Base-by-base conservation (phyloP, 1,284 basidiomycete species). In the Fistulina hepatica region DNA sequence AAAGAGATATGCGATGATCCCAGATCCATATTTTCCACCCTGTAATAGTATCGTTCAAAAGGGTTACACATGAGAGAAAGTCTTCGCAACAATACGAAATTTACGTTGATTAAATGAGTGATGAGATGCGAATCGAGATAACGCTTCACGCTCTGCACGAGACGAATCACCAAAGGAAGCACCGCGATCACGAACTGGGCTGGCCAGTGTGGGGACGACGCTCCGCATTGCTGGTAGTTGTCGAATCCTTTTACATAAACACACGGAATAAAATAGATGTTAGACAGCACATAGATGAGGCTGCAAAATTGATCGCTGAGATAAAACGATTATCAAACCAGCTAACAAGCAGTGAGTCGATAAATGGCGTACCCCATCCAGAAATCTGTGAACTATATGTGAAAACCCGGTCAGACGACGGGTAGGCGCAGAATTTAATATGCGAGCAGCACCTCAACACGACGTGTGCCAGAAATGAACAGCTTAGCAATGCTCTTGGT, bases 61-160 rank as follows among this genome's bases (percentile, higher is more conserved):
- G n/a, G n/a, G 9, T 40, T 7, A 13, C 10, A 20, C 12, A 16
- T 11, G 12, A 21, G 21, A 9, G 5, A 31, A 27, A 24, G 13
- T n/a, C n/a, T n/a, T n/a, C n/a, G n/a, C n/a, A n/a, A n/a, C 27
- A 21, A 19, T 13, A 24, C 11, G 13, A 12, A 17, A 32, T 71
- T 43, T 38, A 83, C 89, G 47, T 97, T 97, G 54, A 95, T 73
- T 21, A 97, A 62, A 65, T 97, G 91, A 0, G 82, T 82, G 20
- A 63, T 51, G 21, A 83, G 60, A 28, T 65, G 62, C 6, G 84
- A 88, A 55, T 95, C 92, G 25, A 59, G 59, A 56, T 80, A 97
- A 64, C 93, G 88, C 50, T 81, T 82, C 28, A 94, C 51, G 56
- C 86, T 90, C 56, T 97, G 93, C 9, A 85, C 64, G 32, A 92